Evolutionary conservation across 768 basidiomycete species (phyloP), one percentile per base, ranked within the genome.

Genomic region (Termitomyces titanicus): DNA sequence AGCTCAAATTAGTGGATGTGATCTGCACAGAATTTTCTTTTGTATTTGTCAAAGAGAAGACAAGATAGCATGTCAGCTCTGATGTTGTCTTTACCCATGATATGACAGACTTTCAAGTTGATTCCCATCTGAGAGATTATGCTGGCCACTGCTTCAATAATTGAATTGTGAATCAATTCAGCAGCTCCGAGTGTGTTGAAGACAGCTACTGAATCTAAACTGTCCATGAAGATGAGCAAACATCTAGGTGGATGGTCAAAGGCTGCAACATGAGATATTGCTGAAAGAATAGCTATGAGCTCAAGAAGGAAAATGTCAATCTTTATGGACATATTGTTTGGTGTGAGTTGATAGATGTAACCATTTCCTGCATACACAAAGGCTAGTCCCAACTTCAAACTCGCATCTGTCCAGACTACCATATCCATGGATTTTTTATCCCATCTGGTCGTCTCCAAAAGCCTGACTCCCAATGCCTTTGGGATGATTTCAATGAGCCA

Each of bases 241-340:
- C 39, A 51, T 3, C 43, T 33, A 8, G 61, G 63, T 5, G 61
- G 63, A 1, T 18, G n/a, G 4, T 37, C 27, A 5, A 62, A 22
- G 8, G 50, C 37, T 0, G 55, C 56, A 20, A 42, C 55, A 37
- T 58, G 52, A 8, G 31, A 34, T 13, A 59, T 34, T 10, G 49
- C 54, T 13, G 49, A 47, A 17, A 68, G 56, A 48, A 67, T 63
- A 1, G 59, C 66, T 18, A 65, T 22, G 11, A 66, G 44, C 46
- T 68, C 62, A 0, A 65, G 59, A 52, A 65, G 65, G 43, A 68
- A 64, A 27, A 68, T 68, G 43, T 66, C 65, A 33, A 62, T 49
- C 3, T n/a, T 37, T 31, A 43, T 44, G 25, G 35, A 18, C 15
- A 24, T 13, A 18, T 37, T 42, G 20, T 29, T 24, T 3, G 51